Base-by-base conservation (phyloP, 495 filamentous ascomycete genomes). In the Annulohypoxylon nitens region DNA sequence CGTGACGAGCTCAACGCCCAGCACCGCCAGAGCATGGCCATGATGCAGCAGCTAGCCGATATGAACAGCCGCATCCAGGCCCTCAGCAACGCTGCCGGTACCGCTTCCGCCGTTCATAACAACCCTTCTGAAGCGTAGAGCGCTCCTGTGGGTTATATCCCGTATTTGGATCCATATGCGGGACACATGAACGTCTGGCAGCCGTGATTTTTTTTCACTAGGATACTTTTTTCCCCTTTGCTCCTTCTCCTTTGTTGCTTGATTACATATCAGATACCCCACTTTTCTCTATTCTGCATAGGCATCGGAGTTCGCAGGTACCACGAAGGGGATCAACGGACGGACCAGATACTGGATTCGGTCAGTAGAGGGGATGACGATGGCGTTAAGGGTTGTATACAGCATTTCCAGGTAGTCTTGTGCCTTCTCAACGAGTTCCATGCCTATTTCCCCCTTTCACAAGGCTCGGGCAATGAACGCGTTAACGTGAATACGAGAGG, bases 11-110 rank as follows among this genome's bases (percentile, higher is more conserved):
- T 64, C 12, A 67, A 74, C 1, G 61, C 68, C 0, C 76, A 78
- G 57, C 70, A 53, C 2, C 58, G 58, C 6, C 64, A 74, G 18
- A 39, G 18, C 12, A 53, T 73, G 10, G 73, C 73, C 0, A 72
- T 75, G 69, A 75, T 75, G 73, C 41, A 72, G 43, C 37, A 64
- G n/a, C 53, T 75, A 1, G 20, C 12, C 0, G n/a, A 60, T 4
- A 36, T 75, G 58, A 37, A 39, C 4, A 9, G 8, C 12, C 26
- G 16, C 18, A 12, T 36, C 5, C 3, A 0, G 10, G 20, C 23
- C 34, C 47, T 26, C 0, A 43, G 20, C 18, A 37, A 4, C 7
- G 8, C 37, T 39, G 36, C 36, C 11, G 9, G 4, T 39, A n/a
- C 8, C 9, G 36, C 36, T 11, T 2, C 36, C 8, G 16, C 8